A percentile compares a stretch with the other conserved stretches of the same genome.
phyloP scores from a whole-genome alignment of 441 rosid species.

The Isatis lusitanica region DNA sequence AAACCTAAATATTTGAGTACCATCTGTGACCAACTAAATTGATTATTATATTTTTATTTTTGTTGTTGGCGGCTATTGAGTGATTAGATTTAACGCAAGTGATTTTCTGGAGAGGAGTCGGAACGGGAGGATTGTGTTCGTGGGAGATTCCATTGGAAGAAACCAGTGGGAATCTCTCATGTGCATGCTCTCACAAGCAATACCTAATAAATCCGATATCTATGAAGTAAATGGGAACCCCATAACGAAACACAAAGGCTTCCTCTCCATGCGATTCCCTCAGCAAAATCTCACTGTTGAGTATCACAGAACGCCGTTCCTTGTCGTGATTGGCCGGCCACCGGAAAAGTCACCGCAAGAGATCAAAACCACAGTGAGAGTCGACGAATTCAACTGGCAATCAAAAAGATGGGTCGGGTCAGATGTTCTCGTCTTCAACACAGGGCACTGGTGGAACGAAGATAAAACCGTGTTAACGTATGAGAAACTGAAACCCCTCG shows the following conservation, averaged over 20 bases:
- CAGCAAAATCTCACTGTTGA: slow-evolving; percentile 73
- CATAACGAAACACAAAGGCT: slow-evolving; percentile 81
- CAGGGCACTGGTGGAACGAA: slow-evolving; percentile 92
- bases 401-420: slow-evolving; percentile 70
- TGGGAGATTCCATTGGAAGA: slow-evolving; percentile 87
- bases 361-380: slow-evolving; percentile 49
- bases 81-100: slow-evolving; percentile 67
- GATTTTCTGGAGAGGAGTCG: slow-evolving; percentile 65
- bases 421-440: slow-evolving; percentile 66
- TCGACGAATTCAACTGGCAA: slow-evolving; percentile 69
- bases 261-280: slow-evolving; percentile 68
- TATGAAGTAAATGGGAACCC: slow-evolving; percentile 74
- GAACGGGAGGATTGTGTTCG: slow-evolving; percentile 77
- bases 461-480: slow-evolving; percentile 67
- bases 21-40: background rate
- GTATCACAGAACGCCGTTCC: slow-evolving; percentile 79
- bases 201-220: slow-evolving; percentile 57
- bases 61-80: background rate
- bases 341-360: slow-evolving; percentile 45
- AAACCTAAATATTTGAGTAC: background rate
- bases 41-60: background rate
- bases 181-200: slow-evolving; percentile 70
- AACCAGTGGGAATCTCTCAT: slow-evolving; percentile 92
- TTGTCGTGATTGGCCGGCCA: slow-evolving; percentile 59
- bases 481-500: background rate